A percentile compares a stretch with the other conserved stretches of the same genome.
Conservation (phyloP, 1,284 basidiomycete species). For the Xanthoconium separans region DNA sequence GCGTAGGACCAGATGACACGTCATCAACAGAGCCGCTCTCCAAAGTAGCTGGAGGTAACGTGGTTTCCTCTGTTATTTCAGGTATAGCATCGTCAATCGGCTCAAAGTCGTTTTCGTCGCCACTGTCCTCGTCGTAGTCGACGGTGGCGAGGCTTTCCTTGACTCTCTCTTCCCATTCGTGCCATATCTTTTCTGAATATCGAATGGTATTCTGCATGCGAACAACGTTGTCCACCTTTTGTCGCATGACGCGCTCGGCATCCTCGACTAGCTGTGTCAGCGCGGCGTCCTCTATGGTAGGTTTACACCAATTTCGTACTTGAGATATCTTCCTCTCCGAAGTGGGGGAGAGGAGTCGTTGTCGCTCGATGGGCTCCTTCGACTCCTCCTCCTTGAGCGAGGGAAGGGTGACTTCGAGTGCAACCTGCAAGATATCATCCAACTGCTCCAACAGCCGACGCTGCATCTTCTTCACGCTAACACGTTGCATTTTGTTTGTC, state of each 20-base stretch:
- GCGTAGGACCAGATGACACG: constrained; percentile 60
- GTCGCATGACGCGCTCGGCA: constrained; percentile 83
- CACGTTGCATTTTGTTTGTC: constrained; percentile 70
- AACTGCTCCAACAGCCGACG: constrained; percentile 80
- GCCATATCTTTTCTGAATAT: constrained; percentile 96
- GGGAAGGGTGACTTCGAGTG: constrained; percentile 85
- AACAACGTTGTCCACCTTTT: constrained; percentile 94
- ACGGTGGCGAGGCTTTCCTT: constrained; percentile 59
- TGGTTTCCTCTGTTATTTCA: constrained; percentile 13
- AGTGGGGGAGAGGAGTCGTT: constrained; percentile 82
- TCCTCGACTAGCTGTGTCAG: constrained; percentile 82
- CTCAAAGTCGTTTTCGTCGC: constrained; percentile 34
- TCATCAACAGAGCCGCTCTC: constrained; percentile 47
- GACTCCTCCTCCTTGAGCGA: constrained; percentile 88
- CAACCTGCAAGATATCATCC: constrained; percentile 80
- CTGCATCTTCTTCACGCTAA: constrained; percentile 81
- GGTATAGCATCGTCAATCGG: constrained; percentile 40
- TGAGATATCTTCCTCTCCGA: constrained; percentile 83
- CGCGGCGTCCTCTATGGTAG: constrained; percentile 82
- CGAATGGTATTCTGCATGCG: constrained; percentile 98
- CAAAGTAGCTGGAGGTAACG: constrained; percentile 26
- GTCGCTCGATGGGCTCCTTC: constrained; percentile 89
- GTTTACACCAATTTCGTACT: constrained; percentile 83
- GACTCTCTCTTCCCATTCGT: constrained; percentile 95
- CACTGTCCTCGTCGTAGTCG: constrained; percentile 50